A percentile compares a stretch with the other conserved stretches of the same genome.
Conservation (phyloP, 805 yeast genomes). For the Cyberlindnera veronae region DNA sequence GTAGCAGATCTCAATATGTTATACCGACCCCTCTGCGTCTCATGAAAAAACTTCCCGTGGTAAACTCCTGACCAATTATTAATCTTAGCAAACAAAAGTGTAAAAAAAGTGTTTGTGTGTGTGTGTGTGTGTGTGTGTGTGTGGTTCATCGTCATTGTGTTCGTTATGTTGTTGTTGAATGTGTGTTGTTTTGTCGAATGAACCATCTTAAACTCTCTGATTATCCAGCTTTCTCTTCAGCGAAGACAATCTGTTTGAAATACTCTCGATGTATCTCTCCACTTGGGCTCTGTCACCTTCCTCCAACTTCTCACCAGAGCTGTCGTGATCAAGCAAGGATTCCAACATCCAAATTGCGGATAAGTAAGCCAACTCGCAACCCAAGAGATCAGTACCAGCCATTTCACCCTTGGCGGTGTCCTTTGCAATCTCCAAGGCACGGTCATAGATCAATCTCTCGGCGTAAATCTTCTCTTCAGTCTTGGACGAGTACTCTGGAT, state of each 20-base stretch:
- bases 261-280: conserved; percentile 76
- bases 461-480: conserved; percentile 45
- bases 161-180: not conserved
- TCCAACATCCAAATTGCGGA: conserved; percentile 96
- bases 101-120: too few relatives aligned
- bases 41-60: too few relatives aligned
- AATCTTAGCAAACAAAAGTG: too few relatives aligned
- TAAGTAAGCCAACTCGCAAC: conserved; percentile 85
- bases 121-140: too few relatives aligned
- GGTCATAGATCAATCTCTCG: conserved; percentile 83
- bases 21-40: too few relatives aligned
- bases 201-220: conserved; percentile 10
- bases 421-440: conserved; percentile 91
- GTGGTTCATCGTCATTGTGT: not conserved
- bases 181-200: too few relatives aligned
- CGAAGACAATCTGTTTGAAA: conserved; percentile 73
- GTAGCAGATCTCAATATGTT: too few relatives aligned
- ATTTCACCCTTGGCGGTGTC: conserved; percentile 88
- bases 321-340: conserved; percentile 60
- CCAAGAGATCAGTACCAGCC: conserved; percentile 57
- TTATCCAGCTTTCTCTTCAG: conserved; percentile 54
- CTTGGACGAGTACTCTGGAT: conserved; percentile 8
- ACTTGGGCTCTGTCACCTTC: conserved; percentile 72
- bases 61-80: too few relatives aligned
- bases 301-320: conserved; percentile 44